phyloP scores from a whole-genome alignment of 2,329 filamentous ascomycete genomes.

The Epichloe glyceriae region DNA sequence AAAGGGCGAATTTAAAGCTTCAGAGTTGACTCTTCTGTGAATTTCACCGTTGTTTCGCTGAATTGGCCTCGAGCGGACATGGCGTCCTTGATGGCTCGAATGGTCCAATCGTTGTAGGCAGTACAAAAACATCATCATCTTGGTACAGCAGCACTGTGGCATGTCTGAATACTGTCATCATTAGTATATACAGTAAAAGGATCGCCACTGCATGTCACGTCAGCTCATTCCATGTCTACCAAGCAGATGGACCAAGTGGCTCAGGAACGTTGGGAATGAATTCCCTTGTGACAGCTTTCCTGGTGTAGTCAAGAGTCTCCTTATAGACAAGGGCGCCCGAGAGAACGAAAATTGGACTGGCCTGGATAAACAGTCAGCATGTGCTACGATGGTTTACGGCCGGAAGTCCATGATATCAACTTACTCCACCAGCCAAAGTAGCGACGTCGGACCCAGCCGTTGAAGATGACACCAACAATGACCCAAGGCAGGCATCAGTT shows the following conservation, averaged over 20 bases:
- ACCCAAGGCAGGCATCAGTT: slow-evolving; percentile 37
- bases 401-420: slow-evolving; percentile 13
- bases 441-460: slow-evolving; percentile 34
- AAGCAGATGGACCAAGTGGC: slow-evolving; percentile 15
- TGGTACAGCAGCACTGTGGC: too few relatives aligned
- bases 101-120: too few relatives aligned
- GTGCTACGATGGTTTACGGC: too few relatives aligned
- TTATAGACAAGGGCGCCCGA: slow-evolving; percentile 36
- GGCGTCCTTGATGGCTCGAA: too few relatives aligned
- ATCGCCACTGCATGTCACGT: too few relatives aligned
- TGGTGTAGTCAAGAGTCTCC: slow-evolving; percentile 17
- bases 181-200: too few relatives aligned
- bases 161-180: too few relatives aligned
- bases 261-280: slow-evolving; percentile 12
- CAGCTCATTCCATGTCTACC: slow-evolving; percentile 7
- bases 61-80: too few relatives aligned
- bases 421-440: slow-evolving; percentile 40
- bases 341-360: slow-evolving; percentile 41
- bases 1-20: too few relatives aligned
- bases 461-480: slow-evolving; percentile 40
- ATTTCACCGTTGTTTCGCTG: too few relatives aligned
- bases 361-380: background rate
- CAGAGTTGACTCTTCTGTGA: too few relatives aligned
- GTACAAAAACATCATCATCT: too few relatives aligned
- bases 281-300: slow-evolving; percentile 14